These are phyloP conservation scores for Lonicera japonica DNA, from an alignment of 129 eudicot genomes.

Conservation along the genomic window DNA sequence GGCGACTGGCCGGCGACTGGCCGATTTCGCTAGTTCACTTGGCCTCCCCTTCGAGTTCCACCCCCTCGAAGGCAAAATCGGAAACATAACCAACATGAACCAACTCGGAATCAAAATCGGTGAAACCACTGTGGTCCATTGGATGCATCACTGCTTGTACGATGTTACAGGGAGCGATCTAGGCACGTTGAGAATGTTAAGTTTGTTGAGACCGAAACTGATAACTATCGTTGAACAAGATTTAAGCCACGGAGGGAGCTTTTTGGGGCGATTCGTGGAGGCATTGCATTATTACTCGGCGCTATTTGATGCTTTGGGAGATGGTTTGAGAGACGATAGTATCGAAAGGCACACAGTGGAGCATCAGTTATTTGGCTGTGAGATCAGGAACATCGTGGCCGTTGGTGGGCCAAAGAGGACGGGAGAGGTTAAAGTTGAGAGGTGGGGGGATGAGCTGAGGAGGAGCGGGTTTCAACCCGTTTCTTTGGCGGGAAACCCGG, in stretches of 20 bases:
- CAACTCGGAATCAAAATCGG: constrained; percentile 41
- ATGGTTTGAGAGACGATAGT: constrained; percentile 50
- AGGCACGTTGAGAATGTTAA: constrained; percentile 40
- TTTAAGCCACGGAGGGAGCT: constrained; percentile 58
- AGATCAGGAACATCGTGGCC: constrained; percentile 77
- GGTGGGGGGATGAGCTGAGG: constrained; percentile 70
- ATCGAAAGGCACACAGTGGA: constrained; percentile 69
- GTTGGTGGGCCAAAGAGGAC: constrained; percentile 76
- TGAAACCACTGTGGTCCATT: constrained; percentile 62
- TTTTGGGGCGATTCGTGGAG: constrained; percentile 76
- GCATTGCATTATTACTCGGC: constrained; percentile 94
- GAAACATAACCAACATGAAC: constrained; percentile 34
- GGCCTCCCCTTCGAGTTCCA: constrained; percentile 70
- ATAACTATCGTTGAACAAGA: constrained; percentile 82
- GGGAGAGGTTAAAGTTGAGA: constrained; percentile 75
- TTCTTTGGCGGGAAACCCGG: constrained; percentile 84
- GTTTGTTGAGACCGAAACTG: constrained; percentile 47
- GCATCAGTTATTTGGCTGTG: constrained; percentile 66
- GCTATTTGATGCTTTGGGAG: constrained; percentile 85
- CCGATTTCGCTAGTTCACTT: constrained; percentile 65
- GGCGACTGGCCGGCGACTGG: constrained; percentile 68
- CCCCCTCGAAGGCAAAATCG: constrained; percentile 68
- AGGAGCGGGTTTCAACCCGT: constrained; percentile 68
- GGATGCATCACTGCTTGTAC: constrained; percentile 82
- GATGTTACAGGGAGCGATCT: constrained; percentile 73